Evolutionary conservation across 805 yeast genomes (phyloP), one percentile per base, ranked within the genome.

Genomic region (Lipomyces oligophaga): DNA sequence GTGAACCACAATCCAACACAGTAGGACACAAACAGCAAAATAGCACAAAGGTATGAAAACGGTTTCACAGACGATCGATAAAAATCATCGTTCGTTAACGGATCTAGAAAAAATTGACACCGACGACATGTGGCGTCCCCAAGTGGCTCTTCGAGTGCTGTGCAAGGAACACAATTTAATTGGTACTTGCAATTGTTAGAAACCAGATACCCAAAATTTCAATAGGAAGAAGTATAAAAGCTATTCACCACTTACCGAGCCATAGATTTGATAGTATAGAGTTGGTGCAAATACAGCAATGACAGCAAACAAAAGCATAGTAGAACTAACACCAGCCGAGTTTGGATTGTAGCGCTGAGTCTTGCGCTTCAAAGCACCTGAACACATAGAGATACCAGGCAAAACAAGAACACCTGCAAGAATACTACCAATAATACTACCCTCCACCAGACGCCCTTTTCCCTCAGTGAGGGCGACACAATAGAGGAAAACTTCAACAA

Each of bases 321-420:
- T 93, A 0, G 96, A 88, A 4, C 95, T 85, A 1, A 93, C 98
- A 52, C 97, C 96, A 0, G 98, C 97, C 45, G 95, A 83, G 34
- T 90, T 80, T 1, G 98, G 97, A 61, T 93, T 93, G 64, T 93
- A 93, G 49, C 96, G 68, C 64, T 90, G 98, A 0, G 97, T 90
- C 61, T 93, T 93, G 45, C 96, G 70, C 49, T 80, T 83, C 30
- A 89, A 67, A 0, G 98, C 97, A 53, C 98, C 98, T 16, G 96
- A 95, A 66, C 96, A 87, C 98, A 93, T 93, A 1, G 96, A 86
- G 33, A 88, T 69, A 0, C 98, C 98, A 0, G 98, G 98, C 54
- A 93, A 70, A 33, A 93, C 72, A 37, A 93, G 67, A 0, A 93
- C 96, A 48, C 95, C 98, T 31, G 95, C 97, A 31, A 93, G 65